Conservation (phyloP, 345 rosid species). For the Salix caprea region DNA sequence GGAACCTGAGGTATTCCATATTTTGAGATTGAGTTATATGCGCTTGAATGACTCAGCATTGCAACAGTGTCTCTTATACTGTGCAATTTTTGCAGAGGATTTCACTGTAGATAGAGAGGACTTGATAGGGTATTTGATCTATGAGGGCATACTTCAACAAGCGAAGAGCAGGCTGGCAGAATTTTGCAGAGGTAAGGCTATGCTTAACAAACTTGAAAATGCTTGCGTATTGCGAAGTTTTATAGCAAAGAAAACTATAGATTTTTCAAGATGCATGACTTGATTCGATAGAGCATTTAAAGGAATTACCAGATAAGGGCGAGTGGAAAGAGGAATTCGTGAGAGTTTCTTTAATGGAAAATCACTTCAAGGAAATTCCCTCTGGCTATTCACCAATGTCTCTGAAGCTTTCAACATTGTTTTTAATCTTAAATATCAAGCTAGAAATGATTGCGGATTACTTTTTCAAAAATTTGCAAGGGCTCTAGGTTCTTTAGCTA, state of each 20-base stretch:
- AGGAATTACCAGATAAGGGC: too few species aligned
- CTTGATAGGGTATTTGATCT: slow-evolving; percentile 16
- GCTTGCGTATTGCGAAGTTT: slow-evolving; percentile 9
- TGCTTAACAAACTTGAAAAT: slow-evolving; percentile 15
- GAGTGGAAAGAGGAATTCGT: too few species aligned
- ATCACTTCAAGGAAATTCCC: too few species aligned
- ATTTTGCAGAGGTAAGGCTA: slow-evolving; percentile 10
- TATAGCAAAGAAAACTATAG: background rate
- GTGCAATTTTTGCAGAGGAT: slow-evolving; percentile 21
- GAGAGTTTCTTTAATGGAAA: too few species aligned
- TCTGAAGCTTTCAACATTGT: too few species aligned
- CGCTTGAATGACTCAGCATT: slow-evolving; percentile 6
- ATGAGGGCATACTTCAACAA: slow-evolving; percentile 20
- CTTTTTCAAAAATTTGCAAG: too few species aligned
- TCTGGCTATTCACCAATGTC: too few species aligned
- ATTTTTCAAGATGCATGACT: background rate
- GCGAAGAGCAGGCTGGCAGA: background rate
- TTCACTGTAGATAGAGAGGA: background rate
- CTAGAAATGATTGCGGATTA: too few species aligned
- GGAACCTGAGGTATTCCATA: background rate
- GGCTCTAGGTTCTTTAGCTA: too few species aligned
- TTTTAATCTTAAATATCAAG: too few species aligned
- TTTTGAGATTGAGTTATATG: slow-evolving; percentile 12
- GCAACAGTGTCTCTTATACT: slow-evolving; percentile 14
- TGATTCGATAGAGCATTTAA: too few species aligned